Evolutionary conservation across 2,329 filamentous ascomycete species (phyloP).

Genomic region (Aspergillus piperis): DNA sequence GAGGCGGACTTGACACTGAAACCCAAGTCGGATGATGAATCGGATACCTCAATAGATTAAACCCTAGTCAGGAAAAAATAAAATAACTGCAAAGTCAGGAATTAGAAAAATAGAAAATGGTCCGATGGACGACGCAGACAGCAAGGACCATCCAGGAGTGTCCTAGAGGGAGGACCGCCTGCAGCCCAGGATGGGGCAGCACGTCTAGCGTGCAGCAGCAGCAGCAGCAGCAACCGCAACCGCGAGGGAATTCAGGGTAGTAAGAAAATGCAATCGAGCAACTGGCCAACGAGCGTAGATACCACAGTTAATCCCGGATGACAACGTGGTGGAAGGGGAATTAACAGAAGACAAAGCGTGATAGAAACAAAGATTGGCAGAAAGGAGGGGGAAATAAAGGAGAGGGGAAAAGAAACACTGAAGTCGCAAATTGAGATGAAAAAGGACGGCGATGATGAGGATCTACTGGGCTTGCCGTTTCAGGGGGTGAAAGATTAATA

Average conservation of each 20-base stretch:
- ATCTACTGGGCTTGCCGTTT: conserved; percentile 26
- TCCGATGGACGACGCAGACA: conserved; percentile 8
- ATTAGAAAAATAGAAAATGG: conserved; percentile 13
- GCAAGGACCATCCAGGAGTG: conserved; percentile 21
- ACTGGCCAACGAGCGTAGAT: conserved; percentile 8
- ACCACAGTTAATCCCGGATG: conserved; percentile 11
- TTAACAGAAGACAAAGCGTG: background rate
- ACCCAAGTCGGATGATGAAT: conserved; percentile 5
- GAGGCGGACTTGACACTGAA: background rate
- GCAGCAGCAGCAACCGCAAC: background rate
- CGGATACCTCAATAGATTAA: conserved; percentile 14
- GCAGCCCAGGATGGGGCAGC: conserved; percentile 22
- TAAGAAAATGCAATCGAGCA: conserved; percentile 4
- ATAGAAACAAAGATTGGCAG: conserved; percentile 3
- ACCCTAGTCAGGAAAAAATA: conserved; percentile 4
- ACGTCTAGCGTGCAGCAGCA: conserved; percentile 27
- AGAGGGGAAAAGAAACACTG: conserved; percentile 7
- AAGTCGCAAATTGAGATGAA: conserved; percentile 3
- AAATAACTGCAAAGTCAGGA: background rate
- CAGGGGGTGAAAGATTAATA: conserved; percentile 23
- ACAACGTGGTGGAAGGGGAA: conserved; percentile 5
- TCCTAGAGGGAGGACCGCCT: conserved; percentile 21
- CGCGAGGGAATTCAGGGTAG: conserved; percentile 11
- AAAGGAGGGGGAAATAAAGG: background rate
- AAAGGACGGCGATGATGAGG: conserved; percentile 23